These are phyloP conservation scores for Euphorbia tirucalli DNA, from an alignment of 345 rosid species.

Conservation along the genomic window DNA sequence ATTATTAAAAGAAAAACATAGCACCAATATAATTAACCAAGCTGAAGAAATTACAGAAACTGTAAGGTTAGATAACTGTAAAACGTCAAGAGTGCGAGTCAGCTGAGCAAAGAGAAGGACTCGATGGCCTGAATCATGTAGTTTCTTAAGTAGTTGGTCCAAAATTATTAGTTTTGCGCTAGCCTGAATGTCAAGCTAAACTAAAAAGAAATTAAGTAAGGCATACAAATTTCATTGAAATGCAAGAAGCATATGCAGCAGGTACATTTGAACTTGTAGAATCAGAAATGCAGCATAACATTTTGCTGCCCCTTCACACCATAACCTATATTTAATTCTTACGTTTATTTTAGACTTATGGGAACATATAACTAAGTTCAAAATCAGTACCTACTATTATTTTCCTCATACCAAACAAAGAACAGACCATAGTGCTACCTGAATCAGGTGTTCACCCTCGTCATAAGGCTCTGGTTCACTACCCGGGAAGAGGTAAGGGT, in stretches of 20 bases:
- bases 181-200: slow-evolving; percentile 43
- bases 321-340: neutral
- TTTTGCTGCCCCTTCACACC: neutral
- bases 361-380: neutral
- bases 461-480: slow-evolving; percentile 91
- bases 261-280: neutral
- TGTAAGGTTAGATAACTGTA: slow-evolving; percentile 63
- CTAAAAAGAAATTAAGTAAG: neutral
- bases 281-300: neutral
- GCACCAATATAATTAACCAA: neutral
- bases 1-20: neutral
- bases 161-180: slow-evolving; percentile 80
- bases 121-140: slow-evolving; percentile 63
- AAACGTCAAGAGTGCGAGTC: slow-evolving; percentile 87
- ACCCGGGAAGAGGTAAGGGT: slow-evolving; percentile 91
- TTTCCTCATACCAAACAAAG: neutral
- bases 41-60: slow-evolving; percentile 8
- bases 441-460: slow-evolving; percentile 85
- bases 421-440: slow-evolving; percentile 47
- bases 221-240: neutral
- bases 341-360: neutral
- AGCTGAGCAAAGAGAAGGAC: slow-evolving; percentile 91
- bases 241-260: neutral
- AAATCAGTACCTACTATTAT: slow-evolving; percentile 1
- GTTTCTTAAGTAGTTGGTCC: slow-evolving; percentile 65